Base-by-base conservation (phyloP, 2,329 filamentous ascomycete genomes). In the Aspergillus sp. region DNA sequence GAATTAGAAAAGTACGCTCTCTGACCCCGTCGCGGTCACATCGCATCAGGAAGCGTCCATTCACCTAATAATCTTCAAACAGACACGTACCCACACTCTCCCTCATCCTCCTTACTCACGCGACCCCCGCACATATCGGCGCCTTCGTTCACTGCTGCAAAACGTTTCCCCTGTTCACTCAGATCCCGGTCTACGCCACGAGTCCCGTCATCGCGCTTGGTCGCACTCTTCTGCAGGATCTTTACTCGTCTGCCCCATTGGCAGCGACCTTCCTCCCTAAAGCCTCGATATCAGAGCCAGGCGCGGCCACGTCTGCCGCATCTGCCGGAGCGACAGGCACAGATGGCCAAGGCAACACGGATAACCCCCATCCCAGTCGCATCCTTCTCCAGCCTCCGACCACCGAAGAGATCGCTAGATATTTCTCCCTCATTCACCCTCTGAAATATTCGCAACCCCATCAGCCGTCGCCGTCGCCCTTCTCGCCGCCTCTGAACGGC, bases 101-200 rank as follows among this genome's bases (percentile, higher is more conserved):
- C 3, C 81, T 99, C 62, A 88, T 99, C 64, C 88, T 99, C 38
- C 82, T 99, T 60, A 99, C 94, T 1, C 94, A 99, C 71, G 89
- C 94, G 57, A 99, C 93, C 0, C 83, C 90, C 47, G 86, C 90
- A 47, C 94, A 99, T 75, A 83, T 99, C 52, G 93, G 90, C 61
- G 94, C 94, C 54, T 97, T 90, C 71, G 92, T 90, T 41, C 92
- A 97, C 72, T 97, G 92, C 78, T 97, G 94, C 85, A 96, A 96
- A 73, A 88, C 97, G 71, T 88, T 97, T 58, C 91, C 94, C 43
- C 81, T 90, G 44, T 99, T 99, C 74, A 88, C 87, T 9, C 87
- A 91, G 66, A 91, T 99, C 56, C 94, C 94, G 38, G 86, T 96
- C 53, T 99, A 97, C 74, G 94, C 94, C 51, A 99, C 94, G 4